Base-by-base conservation (phyloP, 495 filamentous ascomycete species). In the Tetracladium setigerum region DNA sequence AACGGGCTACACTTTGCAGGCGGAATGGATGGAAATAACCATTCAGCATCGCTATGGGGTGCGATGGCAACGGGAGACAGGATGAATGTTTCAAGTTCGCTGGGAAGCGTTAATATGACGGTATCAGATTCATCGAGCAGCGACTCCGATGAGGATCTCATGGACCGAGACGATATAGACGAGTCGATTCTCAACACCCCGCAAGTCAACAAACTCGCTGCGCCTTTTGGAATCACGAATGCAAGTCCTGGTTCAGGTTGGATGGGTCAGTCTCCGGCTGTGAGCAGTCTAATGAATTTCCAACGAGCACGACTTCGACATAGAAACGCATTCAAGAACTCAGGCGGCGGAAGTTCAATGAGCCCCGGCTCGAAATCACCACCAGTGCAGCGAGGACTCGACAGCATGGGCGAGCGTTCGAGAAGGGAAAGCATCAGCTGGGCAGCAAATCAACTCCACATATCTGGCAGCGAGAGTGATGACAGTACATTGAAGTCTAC, bases 351-450 rank as follows among this genome's bases (percentile, higher is more conserved):
- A 33, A 89, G 77, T 67, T 85, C 71, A 54, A 82, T 85, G 61
- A 85, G 81, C 46, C 83, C 83, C 0, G 71, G 70, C 0, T 77
- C 79, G 4, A 67, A 71, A 13, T 86, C 82, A 24, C 80, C 81
- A 30, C 80, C 83, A 1, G 66, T 79, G 5, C 69, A 49, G 36
- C 54, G 58, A 44, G 50, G 39, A 42, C 42, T 84, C 57, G 77
- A 79, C 47, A 79, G 76, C 38, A 77, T 82, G 30, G 37, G 60
- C 33, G 57, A 76, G 1, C 73, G 80, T 32, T 69, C 81, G 2
- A 73, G 89, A 33, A 70, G 90, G 37, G 87, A 95, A 65, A 92
- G 86, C 58, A 74, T 96, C 38, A 91, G 86, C 54, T 73, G 89
- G 66, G 87, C 86, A 11, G 89, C 90, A 11, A 83, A 86, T 47